A percentile compares a stretch with the other conserved stretches of the same genome.
phyloP scores from a whole-genome alignment of 2,329 filamentous ascomycete genomes.

The Xylaria sp. region DNA sequence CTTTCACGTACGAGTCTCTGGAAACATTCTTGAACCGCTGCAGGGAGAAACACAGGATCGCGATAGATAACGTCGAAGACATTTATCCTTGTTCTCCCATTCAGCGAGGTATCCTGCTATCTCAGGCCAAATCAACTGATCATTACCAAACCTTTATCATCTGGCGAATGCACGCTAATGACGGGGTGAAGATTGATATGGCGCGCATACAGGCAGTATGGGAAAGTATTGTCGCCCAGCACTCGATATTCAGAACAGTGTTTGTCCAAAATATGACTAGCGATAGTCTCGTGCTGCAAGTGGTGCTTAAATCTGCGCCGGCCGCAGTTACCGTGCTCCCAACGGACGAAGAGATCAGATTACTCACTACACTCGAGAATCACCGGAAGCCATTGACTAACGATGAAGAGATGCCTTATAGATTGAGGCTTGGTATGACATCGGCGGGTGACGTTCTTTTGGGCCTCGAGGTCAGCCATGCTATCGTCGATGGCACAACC shows the following conservation, averaged over 20 bases:
- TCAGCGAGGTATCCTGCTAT: constrained; percentile 9
- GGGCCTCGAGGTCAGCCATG: background rate
- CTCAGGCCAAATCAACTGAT: constrained; percentile 7
- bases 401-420: constrained; percentile 11
- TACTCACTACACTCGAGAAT: background rate
- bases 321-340: background rate
- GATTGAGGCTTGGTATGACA: background rate
- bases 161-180: background rate
- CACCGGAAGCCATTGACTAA: background rate
- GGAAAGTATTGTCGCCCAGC: constrained; percentile 1
- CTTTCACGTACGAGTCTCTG: background rate
- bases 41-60: background rate
- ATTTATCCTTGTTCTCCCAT: constrained; percentile 17
- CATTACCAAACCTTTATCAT: constrained; percentile 9
- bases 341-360: background rate
- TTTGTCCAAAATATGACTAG: background rate
- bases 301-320: background rate
- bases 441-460: background rate
- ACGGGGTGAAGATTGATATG: background rate
- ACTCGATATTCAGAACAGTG: constrained; percentile 9
- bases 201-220: background rate
- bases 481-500: constrained; percentile 2
- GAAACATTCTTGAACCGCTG: background rate
- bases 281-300: background rate
- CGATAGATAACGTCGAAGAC: constrained; percentile 9